Conservation (phyloP, 495 filamentous ascomycete genomes). For the Oleoguttula mirabilis region DNA sequence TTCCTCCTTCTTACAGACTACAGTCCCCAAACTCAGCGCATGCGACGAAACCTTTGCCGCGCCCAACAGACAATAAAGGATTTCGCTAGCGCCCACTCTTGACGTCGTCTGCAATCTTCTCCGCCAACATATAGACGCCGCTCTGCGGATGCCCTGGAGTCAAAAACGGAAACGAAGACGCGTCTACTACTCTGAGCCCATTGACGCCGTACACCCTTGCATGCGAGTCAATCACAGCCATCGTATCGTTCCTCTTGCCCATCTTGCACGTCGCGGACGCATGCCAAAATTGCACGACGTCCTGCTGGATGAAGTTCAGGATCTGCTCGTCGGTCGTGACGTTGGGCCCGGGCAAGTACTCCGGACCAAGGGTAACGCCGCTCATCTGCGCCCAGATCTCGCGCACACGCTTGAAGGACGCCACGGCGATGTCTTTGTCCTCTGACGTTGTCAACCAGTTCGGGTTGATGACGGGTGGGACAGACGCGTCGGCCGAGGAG, state of each 20-base stretch:
- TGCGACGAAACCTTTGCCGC: no score
- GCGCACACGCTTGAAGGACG: slow-evolving; percentile 43
- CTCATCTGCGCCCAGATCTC: slow-evolving; percentile 30
- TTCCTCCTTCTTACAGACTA: no score
- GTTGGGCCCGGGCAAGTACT: slow-evolving; percentile 36
- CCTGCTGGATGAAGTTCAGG: slow-evolving; percentile 33
- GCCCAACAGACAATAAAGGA: no score
- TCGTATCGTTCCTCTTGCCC: slow-evolving; percentile 14
- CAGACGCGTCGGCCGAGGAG: slow-evolving; percentile 28
- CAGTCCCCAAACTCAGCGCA: no score
- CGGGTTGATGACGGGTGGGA: slow-evolving; percentile 41
- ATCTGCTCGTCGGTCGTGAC: slow-evolving; percentile 44
- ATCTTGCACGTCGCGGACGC: slow-evolving; percentile 38
- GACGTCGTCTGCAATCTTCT: slow-evolving; percentile 53
- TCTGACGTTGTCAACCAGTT: slow-evolving; percentile 40
- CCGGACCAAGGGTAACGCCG: slow-evolving; percentile 31
- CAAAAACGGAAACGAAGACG: slow-evolving; percentile 13
- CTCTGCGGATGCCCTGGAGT: slow-evolving; percentile 39
- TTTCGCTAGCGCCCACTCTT: no score
- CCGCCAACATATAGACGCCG: slow-evolving; percentile 39
- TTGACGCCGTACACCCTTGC: slow-evolving; percentile 18
- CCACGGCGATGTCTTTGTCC: slow-evolving; percentile 44
- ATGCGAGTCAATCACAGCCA: slow-evolving; percentile 17
- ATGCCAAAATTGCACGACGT: slow-evolving; percentile 38
- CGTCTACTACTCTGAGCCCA: slow-evolving; percentile 18